Base-by-base conservation (phyloP, 257 asterid species). In the Penstemon davidsonii region DNA sequence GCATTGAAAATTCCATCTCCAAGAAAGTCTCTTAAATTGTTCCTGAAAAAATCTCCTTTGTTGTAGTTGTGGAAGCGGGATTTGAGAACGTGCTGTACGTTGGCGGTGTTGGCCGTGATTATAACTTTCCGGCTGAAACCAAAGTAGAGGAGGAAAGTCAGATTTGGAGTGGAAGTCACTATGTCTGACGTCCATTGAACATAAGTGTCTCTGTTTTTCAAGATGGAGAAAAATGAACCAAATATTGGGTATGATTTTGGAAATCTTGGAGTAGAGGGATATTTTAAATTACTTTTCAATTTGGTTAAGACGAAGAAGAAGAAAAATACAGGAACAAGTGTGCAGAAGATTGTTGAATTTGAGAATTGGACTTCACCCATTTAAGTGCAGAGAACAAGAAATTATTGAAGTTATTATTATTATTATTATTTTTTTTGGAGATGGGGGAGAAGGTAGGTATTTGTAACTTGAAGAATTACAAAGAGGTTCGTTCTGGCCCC, bases 1-100 rank as follows among this genome's bases (percentile, higher is more conserved):
- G 78, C 8, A 67, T 80, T 78, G 72, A 83, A 83, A 6, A 83
- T 80, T 0, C 88, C 88, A 8, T 72, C 70, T 4, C 87, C 82
- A 6, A 82, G 76, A 1, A 82, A 60, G 13, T 82, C 87, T 1
- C n/a, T 10, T 0, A 79, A 3, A 8, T 4, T 45, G 7, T 0
- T 39, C 11, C 49, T 69, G 36, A 67, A 45, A 39, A 58, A 41
- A 3, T 73, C 60, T 3, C 82, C 84, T 9, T 82, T 82, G 19
- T 64, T n/a, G 73, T 82, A 82, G 71, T 73, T 70, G 47, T 5
- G 33, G 65, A 82, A 82, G 12, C 67, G 69, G 54, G 75, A 9
- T 39, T 76, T 82, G 68, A 82, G 87, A 4, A 82, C 19, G 51
- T 82, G 81, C 18, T 76, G 66, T 5, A 76, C 82, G 59, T 64